These are phyloP conservation scores for Candida nanaspora DNA, from an alignment of 805 yeast genomes.

Conservation along the genomic window DNA sequence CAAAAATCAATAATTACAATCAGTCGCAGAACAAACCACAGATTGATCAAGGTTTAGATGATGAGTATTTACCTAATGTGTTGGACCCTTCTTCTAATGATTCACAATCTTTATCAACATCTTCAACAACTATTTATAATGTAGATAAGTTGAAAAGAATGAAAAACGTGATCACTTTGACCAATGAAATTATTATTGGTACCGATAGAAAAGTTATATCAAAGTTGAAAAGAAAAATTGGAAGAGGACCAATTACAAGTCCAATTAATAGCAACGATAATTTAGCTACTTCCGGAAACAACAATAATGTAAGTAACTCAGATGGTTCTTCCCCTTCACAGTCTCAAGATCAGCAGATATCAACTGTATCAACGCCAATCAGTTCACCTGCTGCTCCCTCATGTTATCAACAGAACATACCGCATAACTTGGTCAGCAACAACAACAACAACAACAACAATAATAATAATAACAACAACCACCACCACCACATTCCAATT, in stretches of 20 bases:
- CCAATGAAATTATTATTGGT: slow-evolving; percentile 75
- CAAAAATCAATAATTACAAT: too few relatives aligned
- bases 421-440: not conserved
- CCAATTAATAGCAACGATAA: not conserved
- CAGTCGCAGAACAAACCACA: slow-evolving; percentile 8
- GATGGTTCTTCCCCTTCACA: not conserved
- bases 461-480: not conserved
- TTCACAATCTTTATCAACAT: not conserved
- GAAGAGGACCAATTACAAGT: too few relatives aligned
- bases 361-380: slow-evolving; percentile 6
- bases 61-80: slow-evolving; percentile 5
- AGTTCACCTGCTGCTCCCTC: slow-evolving; percentile 1
- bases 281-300: not conserved
- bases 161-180: slow-evolving; percentile 74
- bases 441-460: not conserved
- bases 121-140: slow-evolving; percentile 43
- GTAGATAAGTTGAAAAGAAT: slow-evolving; percentile 72
- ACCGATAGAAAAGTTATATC: slow-evolving; percentile 47
- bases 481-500: not conserved
- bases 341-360: not conserved
- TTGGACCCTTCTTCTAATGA: not conserved
- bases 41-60: slow-evolving; percentile 9
- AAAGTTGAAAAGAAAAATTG: slow-evolving; percentile 12
- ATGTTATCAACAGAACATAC: not conserved
- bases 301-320: not conserved